Evolutionary conservation across 2,329 filamentous ascomycete species (phyloP), one percentile per base, ranked within the genome.

Genomic region (Cladosporium velox): DNA sequence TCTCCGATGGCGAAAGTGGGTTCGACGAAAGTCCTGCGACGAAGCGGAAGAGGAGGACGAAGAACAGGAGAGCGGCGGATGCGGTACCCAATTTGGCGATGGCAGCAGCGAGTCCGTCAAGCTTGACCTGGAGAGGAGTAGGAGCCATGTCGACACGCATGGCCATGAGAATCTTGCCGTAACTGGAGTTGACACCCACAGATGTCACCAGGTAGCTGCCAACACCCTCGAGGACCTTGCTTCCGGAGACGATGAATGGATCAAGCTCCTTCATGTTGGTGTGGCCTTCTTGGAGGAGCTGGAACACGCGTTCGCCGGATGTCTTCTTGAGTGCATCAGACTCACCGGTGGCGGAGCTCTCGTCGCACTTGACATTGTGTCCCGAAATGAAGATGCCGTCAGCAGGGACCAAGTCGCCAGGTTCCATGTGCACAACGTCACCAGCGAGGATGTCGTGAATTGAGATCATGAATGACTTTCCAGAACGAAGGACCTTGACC

Each of bases 181-280:
- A 88, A 38, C 86, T 90, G 0, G 90, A 91, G 76, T 93, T 85
- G 44, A 90, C 83, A 69, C 91, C 91, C 14, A 89, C 88, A 3
- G 90, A 87, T 1, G 90, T 92, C 64, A 93, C 90, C 64, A 94
- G 76, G 77, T 92, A 93, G 4, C 86, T 88, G 12, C 91, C 91
- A 8, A 92, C 84, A 65, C 91, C 91, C 72, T 92, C 90, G 0
- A 88, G 87, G 12, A 94, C 88, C 70, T 91, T 92, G 4, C 89
- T 89, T 57, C 91, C 93, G 32, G 93, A 97, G 71, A 96, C 91
- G 72, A 97, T 92, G 77, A 94, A 94, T 0, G 91, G 91, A 71
- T 93, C 91, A 67, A 90, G 80, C 72, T 92, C 92, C 79, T 84
- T 83, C 38, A 89, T 78, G 14, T 65, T 41, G 28, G 82, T 82